A percentile compares a stretch with the other conserved stretches of the same genome.
These are phyloP conservation scores for Aspergillus eucalypticola DNA, from an alignment of 2,329 filamentous ascomycete species.

Conservation along the genomic window DNA sequence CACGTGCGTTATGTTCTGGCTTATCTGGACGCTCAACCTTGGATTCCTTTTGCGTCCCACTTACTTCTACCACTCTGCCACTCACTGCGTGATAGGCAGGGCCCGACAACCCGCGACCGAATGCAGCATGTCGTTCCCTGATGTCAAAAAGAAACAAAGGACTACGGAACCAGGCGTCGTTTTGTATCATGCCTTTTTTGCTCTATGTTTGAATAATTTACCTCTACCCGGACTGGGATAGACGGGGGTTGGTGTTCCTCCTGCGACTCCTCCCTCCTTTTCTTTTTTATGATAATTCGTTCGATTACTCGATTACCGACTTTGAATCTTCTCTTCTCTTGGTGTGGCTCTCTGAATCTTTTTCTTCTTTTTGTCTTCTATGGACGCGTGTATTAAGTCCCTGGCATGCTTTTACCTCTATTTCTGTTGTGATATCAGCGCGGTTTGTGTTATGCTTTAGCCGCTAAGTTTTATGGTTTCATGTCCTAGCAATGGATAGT, in stretches of 20 bases:
- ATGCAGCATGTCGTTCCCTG: slow-evolving; percentile 1
- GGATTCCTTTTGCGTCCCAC: not conserved
- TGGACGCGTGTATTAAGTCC: slow-evolving; percentile 23
- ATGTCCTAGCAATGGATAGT: slow-evolving; percentile 18
- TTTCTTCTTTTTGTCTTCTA: slow-evolving; percentile 23
- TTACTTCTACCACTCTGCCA: not conserved
- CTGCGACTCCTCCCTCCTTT: slow-evolving; percentile 14
- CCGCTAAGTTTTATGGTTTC: slow-evolving; percentile 8
- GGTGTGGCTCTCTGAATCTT: slow-evolving; percentile 18
- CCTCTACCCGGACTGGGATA: not conserved
- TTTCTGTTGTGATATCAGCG: slow-evolving; percentile 26
- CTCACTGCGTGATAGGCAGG: slow-evolving; percentile 2
- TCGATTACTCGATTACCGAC: not conserved
- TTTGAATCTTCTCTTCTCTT: slow-evolving; percentile 12
- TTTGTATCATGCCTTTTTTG: slow-evolving; percentile 3
- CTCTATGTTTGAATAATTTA: slow-evolving; percentile 14
- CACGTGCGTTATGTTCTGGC: slow-evolving; percentile 22
- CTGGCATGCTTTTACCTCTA: slow-evolving; percentile 21
- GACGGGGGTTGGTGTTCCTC: slow-evolving; percentile 8
- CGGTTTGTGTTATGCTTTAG: slow-evolving; percentile 12
- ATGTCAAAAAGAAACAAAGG: not conserved
- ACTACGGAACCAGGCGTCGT: not conserved
- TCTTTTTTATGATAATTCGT: slow-evolving; percentile 22
- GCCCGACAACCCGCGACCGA: not conserved
- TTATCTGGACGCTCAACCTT: slow-evolving; percentile 23